Percentiles rank a stretch among this genome's conserved stretches.
Conservation (phyloP, 305 asterid species). For the Fraxinus albicans region DNA sequence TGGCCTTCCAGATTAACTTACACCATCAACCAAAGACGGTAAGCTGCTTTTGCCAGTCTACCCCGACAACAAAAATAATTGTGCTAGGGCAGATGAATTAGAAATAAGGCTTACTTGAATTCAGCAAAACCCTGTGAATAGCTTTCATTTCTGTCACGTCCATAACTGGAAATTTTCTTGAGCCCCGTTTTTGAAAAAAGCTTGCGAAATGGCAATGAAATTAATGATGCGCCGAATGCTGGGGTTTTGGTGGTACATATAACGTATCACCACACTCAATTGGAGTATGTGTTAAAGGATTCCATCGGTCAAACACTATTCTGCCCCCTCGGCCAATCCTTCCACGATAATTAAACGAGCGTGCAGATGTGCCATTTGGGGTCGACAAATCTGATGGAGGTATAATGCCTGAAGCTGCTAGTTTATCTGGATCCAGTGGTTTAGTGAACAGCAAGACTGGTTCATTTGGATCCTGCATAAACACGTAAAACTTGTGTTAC, state of each 20-base stretch:
- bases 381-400: conserved; percentile 63
- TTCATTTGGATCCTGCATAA: conserved; percentile 74
- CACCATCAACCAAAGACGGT: conserved; percentile 8
- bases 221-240: conserved; percentile 52
- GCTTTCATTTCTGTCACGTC: conserved; percentile 4
- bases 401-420: conserved; percentile 76
- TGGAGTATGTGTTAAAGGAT: conserved; percentile 72
- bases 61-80: conserved; percentile 13
- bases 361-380: conserved; percentile 43
- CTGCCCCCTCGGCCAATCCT: conserved; percentile 95
- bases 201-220: neutral
- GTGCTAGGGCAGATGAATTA: conserved; percentile 12
- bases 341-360: conserved; percentile 48
- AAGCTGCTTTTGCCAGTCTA: conserved; percentile 5
- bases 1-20: conserved; percentile 6
- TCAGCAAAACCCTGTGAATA: neutral
- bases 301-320: conserved; percentile 83
- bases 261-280: conserved; percentile 54
- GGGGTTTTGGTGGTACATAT: conserved; percentile 61
- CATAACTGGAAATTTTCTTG: neutral
- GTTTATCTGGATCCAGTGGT: conserved; percentile 79
- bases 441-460: conserved; percentile 77
- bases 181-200: neutral
- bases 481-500: conserved; percentile 5
- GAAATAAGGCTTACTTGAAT: neutral